Conservation (phyloP, 106 monocot genomes). For the Platanthera guangdongensis region DNA sequence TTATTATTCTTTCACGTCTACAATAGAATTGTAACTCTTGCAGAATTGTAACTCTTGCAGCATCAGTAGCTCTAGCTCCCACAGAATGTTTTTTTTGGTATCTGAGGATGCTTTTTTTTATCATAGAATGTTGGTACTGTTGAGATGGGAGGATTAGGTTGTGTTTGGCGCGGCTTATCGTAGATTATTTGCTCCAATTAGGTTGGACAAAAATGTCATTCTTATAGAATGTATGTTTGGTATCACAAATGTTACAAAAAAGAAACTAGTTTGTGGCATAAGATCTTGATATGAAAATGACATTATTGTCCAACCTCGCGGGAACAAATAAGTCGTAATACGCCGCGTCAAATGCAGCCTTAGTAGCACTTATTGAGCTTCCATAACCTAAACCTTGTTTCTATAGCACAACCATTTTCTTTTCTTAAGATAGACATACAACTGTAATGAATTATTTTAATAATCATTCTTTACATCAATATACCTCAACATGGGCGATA, state of each 20-base stretch:
- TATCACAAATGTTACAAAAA: too few relatives aligned
- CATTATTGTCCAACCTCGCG: too few relatives aligned
- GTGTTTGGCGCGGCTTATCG: too few relatives aligned
- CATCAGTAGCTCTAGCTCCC: constrained; percentile 86
- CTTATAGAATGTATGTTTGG: too few relatives aligned
- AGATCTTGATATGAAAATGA: too few relatives aligned
- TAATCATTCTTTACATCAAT: constrained; percentile 1
- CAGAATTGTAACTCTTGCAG: constrained; percentile 78
- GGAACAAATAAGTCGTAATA: too few relatives aligned
- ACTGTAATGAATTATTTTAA: constrained; percentile 1
- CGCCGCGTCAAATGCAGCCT: too few relatives aligned
- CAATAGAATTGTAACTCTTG: too few relatives aligned
- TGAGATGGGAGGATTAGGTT: constrained; percentile 32
- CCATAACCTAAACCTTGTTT: constrained; percentile 33
- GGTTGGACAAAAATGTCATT: too few relatives aligned
- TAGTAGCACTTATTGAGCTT: constrained; percentile 17
- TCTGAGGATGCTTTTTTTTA: constrained; percentile 30
- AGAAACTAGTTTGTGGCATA: too few relatives aligned
- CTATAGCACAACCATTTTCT: constrained; percentile 21
- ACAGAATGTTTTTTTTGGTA: constrained; percentile 36
- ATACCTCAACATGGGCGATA: constrained; percentile 47
- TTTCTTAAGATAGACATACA: constrained; percentile 1
- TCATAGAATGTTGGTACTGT: constrained; percentile 25
- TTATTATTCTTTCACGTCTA: too few relatives aligned
- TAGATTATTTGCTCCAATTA: too few relatives aligned